Percentiles rank a stretch among this genome's conserved stretches.
These are phyloP conservation scores for Pestalotiopsis sp. DNA, from an alignment of 2,329 filamentous ascomycete genomes.

Conservation along the genomic window DNA sequence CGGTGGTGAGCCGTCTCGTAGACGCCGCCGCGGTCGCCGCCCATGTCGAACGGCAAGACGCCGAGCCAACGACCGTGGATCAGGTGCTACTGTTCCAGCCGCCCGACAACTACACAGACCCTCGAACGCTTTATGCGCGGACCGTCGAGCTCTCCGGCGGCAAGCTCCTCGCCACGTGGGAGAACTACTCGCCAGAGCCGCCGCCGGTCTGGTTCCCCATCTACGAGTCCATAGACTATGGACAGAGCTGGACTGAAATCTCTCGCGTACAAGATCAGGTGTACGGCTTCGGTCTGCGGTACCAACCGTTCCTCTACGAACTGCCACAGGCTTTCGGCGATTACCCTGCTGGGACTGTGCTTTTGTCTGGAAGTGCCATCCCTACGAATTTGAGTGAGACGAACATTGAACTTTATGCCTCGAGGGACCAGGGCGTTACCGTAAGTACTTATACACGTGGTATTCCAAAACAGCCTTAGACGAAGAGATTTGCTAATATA, in stretches of 20 bases:
- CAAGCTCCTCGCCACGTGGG: conserved; percentile 54
- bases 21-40: background rate
- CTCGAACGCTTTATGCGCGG: conserved; percentile 44
- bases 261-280: conserved; percentile 63
- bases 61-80: background rate
- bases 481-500: background rate
- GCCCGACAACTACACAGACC: conserved; percentile 42
- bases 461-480: background rate
- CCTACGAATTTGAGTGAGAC: conserved; percentile 60
- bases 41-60: background rate
- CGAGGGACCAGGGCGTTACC: conserved; percentile 56
- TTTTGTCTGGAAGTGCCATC: conserved; percentile 62
- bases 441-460: background rate
- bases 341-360: conserved; percentile 62
- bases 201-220: conserved; percentile 56
- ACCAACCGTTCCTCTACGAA: conserved; percentile 69
- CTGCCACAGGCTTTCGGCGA: conserved; percentile 58
- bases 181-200: conserved; percentile 57
- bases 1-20: background rate
- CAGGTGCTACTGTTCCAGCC: conserved; percentile 37
- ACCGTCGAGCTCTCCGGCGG: conserved; percentile 43
- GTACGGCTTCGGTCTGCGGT: conserved; percentile 65
- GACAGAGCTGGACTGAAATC: conserved; percentile 62
- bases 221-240: conserved; percentile 52
- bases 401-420: conserved; percentile 70